Evolutionary conservation across 2,329 filamentous ascomycete species (phyloP), one percentile per base, ranked within the genome.

Genomic region (Grosmannia clavigera): DNA sequence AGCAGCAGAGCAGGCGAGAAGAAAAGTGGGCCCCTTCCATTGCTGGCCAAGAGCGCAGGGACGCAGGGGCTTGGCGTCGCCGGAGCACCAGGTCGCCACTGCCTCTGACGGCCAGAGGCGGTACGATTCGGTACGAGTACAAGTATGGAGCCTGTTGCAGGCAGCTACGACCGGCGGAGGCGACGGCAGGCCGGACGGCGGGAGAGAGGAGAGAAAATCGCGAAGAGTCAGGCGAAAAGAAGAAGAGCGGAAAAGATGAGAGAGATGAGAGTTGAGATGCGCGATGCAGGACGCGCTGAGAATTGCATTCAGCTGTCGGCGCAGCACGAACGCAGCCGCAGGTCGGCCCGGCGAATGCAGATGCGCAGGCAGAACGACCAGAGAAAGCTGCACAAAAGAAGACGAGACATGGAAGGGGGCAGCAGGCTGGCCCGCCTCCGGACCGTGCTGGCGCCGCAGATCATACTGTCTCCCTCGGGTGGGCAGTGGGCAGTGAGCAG

Each of bases 1-100:
- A 55, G 43, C 54, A 31, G 54, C 40, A 50, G 11, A 43, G 54
- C 54, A 59, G 40, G 38, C 55, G 27, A 51, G 9, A 35, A 56
- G 19, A 25, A 55, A 55, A 59, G 52, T 27, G 57, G 57, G 57
- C 11, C 57, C 10, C 12, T 46, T 35, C 40, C 16, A 29, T 25
- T 40, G 12, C 25, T 35, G 40, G 40, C 25, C 14, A 33, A 33
- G 27, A 16, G 56, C 16, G 56, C 38, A 43, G 54, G 54, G 35
- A 56, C 54, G 22, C 53, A 29, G 54, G 54, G 54, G 54, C 54
- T 56, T 56, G 54, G 54, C 54, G 54, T 56, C 35, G 54, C 54
- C 53, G 53, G 33, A 55, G 19, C 33, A 11, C 33, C 54, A 43
- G 54, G 38, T 43, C 38, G 54, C 54, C 54, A 56, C 54, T 55